These are phyloP conservation scores for Alternaria sp. DNA, from an alignment of 2,329 filamentous ascomycete genomes.

Conservation along the genomic window DNA sequence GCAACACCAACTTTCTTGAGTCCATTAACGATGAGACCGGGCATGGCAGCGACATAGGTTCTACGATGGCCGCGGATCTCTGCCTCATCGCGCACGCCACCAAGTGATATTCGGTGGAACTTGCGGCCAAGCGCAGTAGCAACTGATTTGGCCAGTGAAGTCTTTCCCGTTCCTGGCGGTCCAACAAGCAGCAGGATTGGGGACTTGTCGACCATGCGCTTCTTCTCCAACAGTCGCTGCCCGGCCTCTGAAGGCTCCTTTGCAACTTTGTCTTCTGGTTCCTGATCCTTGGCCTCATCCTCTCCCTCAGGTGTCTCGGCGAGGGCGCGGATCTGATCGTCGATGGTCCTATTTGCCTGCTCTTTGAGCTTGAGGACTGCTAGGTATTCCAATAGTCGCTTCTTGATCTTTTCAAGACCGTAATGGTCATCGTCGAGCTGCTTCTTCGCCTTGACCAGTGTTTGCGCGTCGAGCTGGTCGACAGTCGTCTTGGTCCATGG, in stretches of 20 bases:
- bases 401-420: slow-evolving; percentile 96
- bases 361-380: slow-evolving; percentile 97
- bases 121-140: slow-evolving; percentile 91
- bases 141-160: slow-evolving; percentile 90
- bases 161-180: slow-evolving; percentile 95
- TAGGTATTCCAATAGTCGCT: slow-evolving; percentile 91
- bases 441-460: slow-evolving; percentile 79
- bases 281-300: slow-evolving; percentile 51
- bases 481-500: slow-evolving; percentile 88
- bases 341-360: slow-evolving; percentile 82
- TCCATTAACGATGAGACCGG: slow-evolving; percentile 90
- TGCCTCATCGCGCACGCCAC: slow-evolving; percentile 93
- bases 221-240: slow-evolving; percentile 78
- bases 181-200: slow-evolving; percentile 94
- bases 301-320: slow-evolving; percentile 54
- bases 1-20: slow-evolving; percentile 94
- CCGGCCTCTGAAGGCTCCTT: slow-evolving; percentile 60
- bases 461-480: slow-evolving; percentile 84
- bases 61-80: slow-evolving; percentile 94
- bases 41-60: slow-evolving; percentile 99
- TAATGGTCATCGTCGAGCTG: slow-evolving; percentile 97
- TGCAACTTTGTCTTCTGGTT: slow-evolving; percentile 53
- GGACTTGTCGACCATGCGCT: slow-evolving; percentile 91
- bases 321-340: slow-evolving; percentile 74
- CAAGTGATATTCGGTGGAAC: slow-evolving; percentile 96